phyloP scores from a whole-genome alignment of 805 yeast genomes.

The Ogataea nakhonphanomensis region DNA sequence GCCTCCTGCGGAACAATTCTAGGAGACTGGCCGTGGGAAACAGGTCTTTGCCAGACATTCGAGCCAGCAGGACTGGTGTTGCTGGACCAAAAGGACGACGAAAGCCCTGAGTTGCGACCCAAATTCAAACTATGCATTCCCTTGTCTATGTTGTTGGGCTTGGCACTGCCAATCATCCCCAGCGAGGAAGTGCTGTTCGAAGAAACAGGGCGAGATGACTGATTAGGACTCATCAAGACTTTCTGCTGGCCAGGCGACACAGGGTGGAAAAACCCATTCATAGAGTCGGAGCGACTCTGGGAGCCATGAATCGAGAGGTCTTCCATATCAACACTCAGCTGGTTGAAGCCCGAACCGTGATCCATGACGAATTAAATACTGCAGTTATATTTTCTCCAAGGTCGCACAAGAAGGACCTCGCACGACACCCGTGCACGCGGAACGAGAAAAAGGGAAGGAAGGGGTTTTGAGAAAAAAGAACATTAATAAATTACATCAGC shows the following conservation, averaged over 20 bases:
- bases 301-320: slow-evolving; percentile 26
- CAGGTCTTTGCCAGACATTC: slow-evolving; percentile 8
- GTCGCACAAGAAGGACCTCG: background rate
- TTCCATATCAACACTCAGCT: slow-evolving; percentile 3
- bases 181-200: slow-evolving; percentile 3
- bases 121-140: slow-evolving; percentile 14
- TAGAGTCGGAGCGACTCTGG: slow-evolving; percentile 12
- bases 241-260: slow-evolving; percentile 9
- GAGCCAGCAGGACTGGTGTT: slow-evolving; percentile 8
- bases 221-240: background rate
- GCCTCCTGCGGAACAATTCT: slow-evolving; percentile 3
- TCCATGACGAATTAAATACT: slow-evolving; percentile 9
- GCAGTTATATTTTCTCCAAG: slow-evolving; percentile 7
- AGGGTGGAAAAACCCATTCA: slow-evolving; percentile 25
- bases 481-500: slow-evolving; percentile 8
- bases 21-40: slow-evolving; percentile 7
- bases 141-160: slow-evolving; percentile 7
- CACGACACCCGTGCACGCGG: slow-evolving; percentile 7
- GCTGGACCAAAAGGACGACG: slow-evolving; percentile 5
- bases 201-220: slow-evolving; percentile 3
- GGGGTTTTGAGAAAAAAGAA: slow-evolving; percentile 1
- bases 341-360: slow-evolving; percentile 6
- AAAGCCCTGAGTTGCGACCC: slow-evolving; percentile 7
- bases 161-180: slow-evolving; percentile 1
- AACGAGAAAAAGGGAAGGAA: background rate